Percentiles rank a stretch among this genome's conserved stretches.
These are phyloP conservation scores for Lolium multiflorum DNA, from an alignment of 176 grass and related monocot species.

Conservation along the genomic window DNA sequence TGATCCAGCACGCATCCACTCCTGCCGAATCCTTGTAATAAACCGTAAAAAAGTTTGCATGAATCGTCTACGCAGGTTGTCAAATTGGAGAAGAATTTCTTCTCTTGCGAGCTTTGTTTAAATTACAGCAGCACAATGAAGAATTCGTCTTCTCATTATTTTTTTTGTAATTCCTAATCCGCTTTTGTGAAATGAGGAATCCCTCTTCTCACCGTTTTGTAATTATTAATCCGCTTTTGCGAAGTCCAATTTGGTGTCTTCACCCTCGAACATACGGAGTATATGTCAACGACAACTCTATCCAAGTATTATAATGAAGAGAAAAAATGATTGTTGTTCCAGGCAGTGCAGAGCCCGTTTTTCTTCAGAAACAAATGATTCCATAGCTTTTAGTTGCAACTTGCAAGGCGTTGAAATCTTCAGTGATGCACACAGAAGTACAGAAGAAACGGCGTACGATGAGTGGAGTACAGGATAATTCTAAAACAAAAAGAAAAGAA, in stretches of 20 bases:
- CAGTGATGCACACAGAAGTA: not conserved
- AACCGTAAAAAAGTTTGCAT: not conserved
- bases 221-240: not conserved
- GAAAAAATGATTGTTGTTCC: not conserved
- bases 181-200: not conserved
- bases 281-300: not conserved
- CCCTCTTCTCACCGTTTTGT: not conserved
- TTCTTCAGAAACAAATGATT: not conserved
- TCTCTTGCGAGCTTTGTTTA: not conserved
- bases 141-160: not conserved
- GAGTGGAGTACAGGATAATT: no score
- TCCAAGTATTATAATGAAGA: not conserved
- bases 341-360: not conserved
- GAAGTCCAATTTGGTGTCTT: not conserved
- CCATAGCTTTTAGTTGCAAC: not conserved
- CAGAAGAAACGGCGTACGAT: not conserved
- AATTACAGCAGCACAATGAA: not conserved
- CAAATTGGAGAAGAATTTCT: not conserved
- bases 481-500: not conserved
- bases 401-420: not conserved
- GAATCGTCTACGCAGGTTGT: not conserved
- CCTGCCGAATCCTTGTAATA: constrained; percentile 25
- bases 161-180: not conserved
- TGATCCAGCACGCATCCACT: constrained; percentile 20
- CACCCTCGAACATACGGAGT: no score